Base-by-base conservation (phyloP, 2,329 filamentous ascomycete genomes). In the Mollisiaceae sp. region DNA sequence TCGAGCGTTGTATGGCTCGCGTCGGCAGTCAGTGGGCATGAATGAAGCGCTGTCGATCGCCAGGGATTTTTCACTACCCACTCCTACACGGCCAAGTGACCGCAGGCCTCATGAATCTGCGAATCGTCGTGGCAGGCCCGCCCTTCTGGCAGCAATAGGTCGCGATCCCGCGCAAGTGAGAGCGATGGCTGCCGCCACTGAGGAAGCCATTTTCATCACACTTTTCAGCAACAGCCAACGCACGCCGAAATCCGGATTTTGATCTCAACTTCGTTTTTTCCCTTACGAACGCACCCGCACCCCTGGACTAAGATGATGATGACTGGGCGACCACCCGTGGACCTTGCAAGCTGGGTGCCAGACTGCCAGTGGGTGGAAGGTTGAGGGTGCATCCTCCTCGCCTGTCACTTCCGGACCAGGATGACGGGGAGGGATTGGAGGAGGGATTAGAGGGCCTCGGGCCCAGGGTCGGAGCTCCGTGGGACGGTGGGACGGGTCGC, bases 1-100 rank as follows among this genome's bases (percentile, higher is more conserved):
- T 50, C 45, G 45, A 50, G 27, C 27, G 27, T 9, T 50, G 24
- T 54, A 54, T 54, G 50, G 50, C 27, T 54, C 50, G 45, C 45
- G 27, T 54, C 50, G 50, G 50, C 24, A 35, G 24, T 54, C 50
- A 35, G 6, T 27, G 22, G 20, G 22, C 22, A 35, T 12, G 14
- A 35, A 15, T 27, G 14, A 20, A 39, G 18, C 14, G 22, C 22
- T 56, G 27, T 56, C 52, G 52, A 56, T 56, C 52, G 5, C 20
- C 45, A 50, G 20, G 22, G 45, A 22, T 12, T 50, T 50, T 50
- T 50, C 45, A 50, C 20, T 20, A 50, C 45, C 45, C 45, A 24
- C 22, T 50, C 45, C 1, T 20, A 22, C 45, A 22, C 45, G 20
- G 41, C 41, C 41, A 43, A n/a, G 41, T 43, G 41, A 43, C 41